Evolutionary conservation across 1,284 basidiomycete genomes (phyloP).

Genomic region (Cutaneotrichosporon cutaneum): DNA sequence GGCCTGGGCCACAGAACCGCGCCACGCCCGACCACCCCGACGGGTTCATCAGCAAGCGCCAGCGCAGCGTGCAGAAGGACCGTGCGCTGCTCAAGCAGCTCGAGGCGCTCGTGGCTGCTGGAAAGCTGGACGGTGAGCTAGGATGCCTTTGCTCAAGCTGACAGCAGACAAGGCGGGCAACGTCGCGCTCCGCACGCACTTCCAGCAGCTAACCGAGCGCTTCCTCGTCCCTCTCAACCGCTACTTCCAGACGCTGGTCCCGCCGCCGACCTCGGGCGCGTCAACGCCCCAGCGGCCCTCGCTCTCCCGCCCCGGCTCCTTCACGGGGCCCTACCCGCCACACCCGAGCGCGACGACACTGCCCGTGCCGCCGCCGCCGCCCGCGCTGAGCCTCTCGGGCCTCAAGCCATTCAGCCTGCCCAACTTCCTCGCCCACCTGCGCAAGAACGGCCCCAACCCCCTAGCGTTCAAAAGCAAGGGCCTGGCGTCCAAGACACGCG

Average conservation of each 20-base stretch:
- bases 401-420: conserved; percentile 75
- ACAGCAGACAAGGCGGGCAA: conserved; percentile 56
- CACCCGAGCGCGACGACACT: conserved; percentile 16
- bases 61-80: conserved; percentile 83
- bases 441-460: conserved; percentile 67
- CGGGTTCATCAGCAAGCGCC: conserved; percentile 74
- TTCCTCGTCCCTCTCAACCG: conserved; percentile 89
- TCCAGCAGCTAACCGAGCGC: conserved; percentile 80
- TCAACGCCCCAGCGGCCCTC: neutral
- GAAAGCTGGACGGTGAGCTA: conserved; percentile 47
- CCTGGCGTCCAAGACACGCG: conserved; percentile 43
- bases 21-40: conserved; percentile 58
- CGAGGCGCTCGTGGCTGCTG: conserved; percentile 43
- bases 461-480: conserved; percentile 65
- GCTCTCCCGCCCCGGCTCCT: neutral
- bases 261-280: conserved; percentile 43
- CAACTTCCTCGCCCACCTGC: conserved; percentile 78
- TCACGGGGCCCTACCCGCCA: neutral
- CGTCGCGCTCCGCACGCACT: conserved; percentile 72
- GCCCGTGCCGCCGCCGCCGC: conserved; percentile 12
- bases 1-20: conserved; percentile 19
- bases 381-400: conserved; percentile 16
- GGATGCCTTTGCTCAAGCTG: neutral
- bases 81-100: conserved; percentile 60
- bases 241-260: conserved; percentile 87